Percentiles rank a stretch among this genome's conserved stretches.
Evolutionary conservation across 2,329 filamentous ascomycete species (phyloP).

Genomic region (Penicillium sp.): DNA sequence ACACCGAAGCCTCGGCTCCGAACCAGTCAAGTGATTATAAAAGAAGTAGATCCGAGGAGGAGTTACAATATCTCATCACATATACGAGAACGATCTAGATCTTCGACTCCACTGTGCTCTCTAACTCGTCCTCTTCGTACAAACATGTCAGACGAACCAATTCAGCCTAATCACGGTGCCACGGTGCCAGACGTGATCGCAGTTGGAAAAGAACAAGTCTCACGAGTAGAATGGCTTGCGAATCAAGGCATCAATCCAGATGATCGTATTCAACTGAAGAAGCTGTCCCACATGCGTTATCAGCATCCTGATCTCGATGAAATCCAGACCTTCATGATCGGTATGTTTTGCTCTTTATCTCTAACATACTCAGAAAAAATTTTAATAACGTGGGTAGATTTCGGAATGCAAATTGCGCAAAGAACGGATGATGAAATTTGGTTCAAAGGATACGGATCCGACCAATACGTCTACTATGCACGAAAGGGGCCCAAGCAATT

Average conservation of each 20-base stretch:
- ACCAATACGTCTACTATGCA: slow-evolving; percentile 31
- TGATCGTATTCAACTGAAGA: slow-evolving; percentile 53
- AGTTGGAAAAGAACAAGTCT: slow-evolving; percentile 19
- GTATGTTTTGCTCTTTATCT: not conserved
- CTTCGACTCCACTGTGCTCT: not conserved
- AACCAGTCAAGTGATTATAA: not conserved
- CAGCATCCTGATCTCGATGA: slow-evolving; percentile 47
- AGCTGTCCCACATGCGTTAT: slow-evolving; percentile 58
- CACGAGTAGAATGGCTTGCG: slow-evolving; percentile 21
- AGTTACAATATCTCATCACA: too few relatives aligned
- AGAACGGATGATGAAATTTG: slow-evolving; percentile 29
- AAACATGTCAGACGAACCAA: not conserved
- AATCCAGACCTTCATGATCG: slow-evolving; percentile 17
- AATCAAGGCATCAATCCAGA: slow-evolving; percentile 44
- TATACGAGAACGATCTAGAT: not conserved
- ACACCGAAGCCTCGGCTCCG: too few relatives aligned
- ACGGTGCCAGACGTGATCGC: slow-evolving; percentile 18
- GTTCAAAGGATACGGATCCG: slow-evolving; percentile 28
- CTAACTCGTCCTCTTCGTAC: not conserved
- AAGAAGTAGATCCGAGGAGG: too few relatives aligned
- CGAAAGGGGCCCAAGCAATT: slow-evolving; percentile 23
- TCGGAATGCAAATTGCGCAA: slow-evolving; percentile 44
- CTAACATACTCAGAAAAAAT: not conserved
- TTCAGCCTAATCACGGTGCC: slow-evolving; percentile 9
- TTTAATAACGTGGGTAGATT: slow-evolving; percentile 19